Base-by-base conservation (phyloP, 192 early-diverging fungal species). In the Coemansia sp. region DNA sequence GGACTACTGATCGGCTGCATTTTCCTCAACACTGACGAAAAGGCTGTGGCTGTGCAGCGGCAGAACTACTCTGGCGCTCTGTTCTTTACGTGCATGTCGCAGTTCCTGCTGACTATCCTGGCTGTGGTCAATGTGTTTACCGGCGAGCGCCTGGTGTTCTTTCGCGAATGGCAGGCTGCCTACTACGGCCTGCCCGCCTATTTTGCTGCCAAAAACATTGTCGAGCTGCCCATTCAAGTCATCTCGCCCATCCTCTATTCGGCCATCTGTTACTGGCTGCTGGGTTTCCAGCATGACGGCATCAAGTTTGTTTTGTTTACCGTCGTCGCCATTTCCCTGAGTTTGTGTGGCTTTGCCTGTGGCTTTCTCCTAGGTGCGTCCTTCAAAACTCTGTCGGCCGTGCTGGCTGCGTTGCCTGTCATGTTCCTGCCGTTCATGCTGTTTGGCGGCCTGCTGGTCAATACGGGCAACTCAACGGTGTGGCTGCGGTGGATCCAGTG, bases 381-480 rank as follows among this genome's bases (percentile, higher is more conserved):
- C 17, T 83, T 85, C 48, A n/a, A 56, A 3, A 60, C 60, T 19
- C 66, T 87, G 35, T 50, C 73, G 33, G 60, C 83, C 17, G 75
- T 83, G 11, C 50, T 86, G 39, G 58, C 69, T 1, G 68, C 71
- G 3, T 50, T 82, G 17, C 86, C 86, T 0, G 36, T 67, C 55
- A 60, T 84, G 37, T 69, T 87, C 12, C 40, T 87, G 53, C 86
- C 86, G 5, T 67, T 85, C 24, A 70, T 84, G 71, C 62, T 85
- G 35, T 79, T 85, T 64, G 72, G 74, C 27, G 86, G 86, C 7
- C 81, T 87, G 40, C 73, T 87, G 27, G 82, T 87, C 46, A 87
- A 87, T 58, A 72, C 72, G 4, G 76, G 68, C n/a, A 79, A 74
- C 36, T 83, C 84, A 14, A 82, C 86, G 0, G 80, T 65, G 1